Conservation (phyloP, 2,329 filamentous ascomycete species). For the Aspergillus japonicus region DNA sequence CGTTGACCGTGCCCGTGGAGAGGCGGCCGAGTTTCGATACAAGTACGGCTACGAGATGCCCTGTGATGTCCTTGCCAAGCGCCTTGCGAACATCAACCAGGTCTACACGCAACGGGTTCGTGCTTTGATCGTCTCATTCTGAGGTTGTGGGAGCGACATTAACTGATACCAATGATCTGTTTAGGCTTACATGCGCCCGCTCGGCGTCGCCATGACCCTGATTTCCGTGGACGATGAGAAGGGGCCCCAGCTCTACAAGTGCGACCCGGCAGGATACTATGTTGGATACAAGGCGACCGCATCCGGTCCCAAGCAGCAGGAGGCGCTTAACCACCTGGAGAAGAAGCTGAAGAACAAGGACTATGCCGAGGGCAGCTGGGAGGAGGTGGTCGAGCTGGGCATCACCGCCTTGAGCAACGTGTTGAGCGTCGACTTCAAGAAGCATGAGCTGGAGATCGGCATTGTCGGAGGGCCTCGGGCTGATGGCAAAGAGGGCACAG, state of each 20-base stretch:
- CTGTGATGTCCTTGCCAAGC: slow-evolving; percentile 92
- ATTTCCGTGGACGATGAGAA: slow-evolving; percentile 91
- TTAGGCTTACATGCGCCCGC: slow-evolving; percentile 94
- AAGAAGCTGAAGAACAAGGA: slow-evolving; percentile 99
- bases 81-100: slow-evolving; percentile 97
- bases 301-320: slow-evolving; percentile 96
- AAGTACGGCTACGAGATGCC: slow-evolving; percentile 99
- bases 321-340: slow-evolving; percentile 96
- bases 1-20: slow-evolving; percentile 86
- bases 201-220: slow-evolving; percentile 92
- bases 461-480: slow-evolving; percentile 85
- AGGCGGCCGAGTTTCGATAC: slow-evolving; percentile 97
- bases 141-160: not conserved
- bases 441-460: slow-evolving; percentile 96
- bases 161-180: slow-evolving; percentile 6
- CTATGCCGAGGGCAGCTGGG: slow-evolving; percentile 84
- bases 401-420: slow-evolving; percentile 95
- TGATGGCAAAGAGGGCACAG: slow-evolving; percentile 80
- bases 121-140: slow-evolving; percentile 8
- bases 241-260: slow-evolving; percentile 96
- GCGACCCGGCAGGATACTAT: slow-evolving; percentile 96
- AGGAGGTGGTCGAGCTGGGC: slow-evolving; percentile 94
- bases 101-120: slow-evolving; percentile 95
- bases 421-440: slow-evolving; percentile 99
- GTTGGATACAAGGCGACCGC: slow-evolving; percentile 98